Evolutionary conservation across 345 rosid genomes (phyloP), one percentile per base, ranked within the genome.

Genomic region (Corchorus capsularis): DNA sequence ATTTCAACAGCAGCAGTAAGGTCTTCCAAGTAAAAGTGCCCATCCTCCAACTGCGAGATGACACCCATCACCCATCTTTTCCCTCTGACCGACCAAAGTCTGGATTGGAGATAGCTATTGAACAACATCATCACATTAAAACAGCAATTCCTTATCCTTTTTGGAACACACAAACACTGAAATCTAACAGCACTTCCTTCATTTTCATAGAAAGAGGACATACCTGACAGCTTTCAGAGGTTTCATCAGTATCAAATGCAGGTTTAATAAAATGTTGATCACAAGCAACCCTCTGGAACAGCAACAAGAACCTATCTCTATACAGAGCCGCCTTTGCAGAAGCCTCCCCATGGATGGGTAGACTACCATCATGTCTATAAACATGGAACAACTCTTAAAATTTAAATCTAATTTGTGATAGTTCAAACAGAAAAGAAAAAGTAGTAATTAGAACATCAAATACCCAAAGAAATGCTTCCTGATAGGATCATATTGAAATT

Each of bases 21-120:
- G 80, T 96, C 98, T 84, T 92, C 96, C 81, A 93, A 76, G 80
- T 85, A 96, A 89, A 93, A 96, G 83, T 96, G 99, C 3, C 94
- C 97, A 84, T 96, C 97, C 89, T 96, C 98, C 87, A 96, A 80
- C 85, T 96, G 98, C 10, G 98, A 96, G 72, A 96, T 93, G 72
- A 96, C 83, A 12, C 98, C 98, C 98, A 96, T 96, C 54, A 93
- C 92, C 98, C 98, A 96, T 82, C 83, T 91, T 86, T 85, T 89
- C 80, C 97, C 96, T 1, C 82, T 85, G 89, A 69, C 93, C 89
- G 32, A 92, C 79, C 53, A 93, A 85, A 80, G 98, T 91, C 83
- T 92, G 98, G 60, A 93, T 90, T 4, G 98, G 80, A 71, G 92
- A 90, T 82, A 96, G 84, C 99, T 96, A 88, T 68, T 32, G 69